Conservation (phyloP, 345 rosid genomes). For the Lumnitzera littorea region DNA sequence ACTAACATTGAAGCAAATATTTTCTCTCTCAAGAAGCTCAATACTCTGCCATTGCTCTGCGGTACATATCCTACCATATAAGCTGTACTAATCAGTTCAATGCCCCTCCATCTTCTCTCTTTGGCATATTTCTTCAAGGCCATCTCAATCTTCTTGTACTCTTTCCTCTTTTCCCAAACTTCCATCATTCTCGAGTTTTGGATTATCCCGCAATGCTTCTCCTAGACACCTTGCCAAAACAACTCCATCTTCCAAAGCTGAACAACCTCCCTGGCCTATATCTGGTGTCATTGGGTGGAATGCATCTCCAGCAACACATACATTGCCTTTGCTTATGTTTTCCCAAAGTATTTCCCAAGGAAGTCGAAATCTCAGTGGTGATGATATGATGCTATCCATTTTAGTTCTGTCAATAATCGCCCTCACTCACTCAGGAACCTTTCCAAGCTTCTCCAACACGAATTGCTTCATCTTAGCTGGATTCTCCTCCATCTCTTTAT, state of each 20-base stretch:
- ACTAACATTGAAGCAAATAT: slow-evolving; percentile 26
- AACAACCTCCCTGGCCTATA: slow-evolving; percentile 27
- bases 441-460: slow-evolving; percentile 20
- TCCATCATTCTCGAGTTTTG: neutral
- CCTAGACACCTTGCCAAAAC: slow-evolving; percentile 23
- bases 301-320: slow-evolving; percentile 56
- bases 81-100: slow-evolving; percentile 38
- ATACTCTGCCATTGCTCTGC: slow-evolving; percentile 26
- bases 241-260: slow-evolving; percentile 25
- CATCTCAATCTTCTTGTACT: slow-evolving; percentile 22
- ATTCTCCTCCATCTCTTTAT: slow-evolving; percentile 14
- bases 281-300: slow-evolving; percentile 69
- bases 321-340: slow-evolving; percentile 49
- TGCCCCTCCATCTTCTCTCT: slow-evolving; percentile 67
- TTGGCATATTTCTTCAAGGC: slow-evolving; percentile 36
- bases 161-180: slow-evolving; percentile 3
- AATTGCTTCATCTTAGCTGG: slow-evolving; percentile 29
- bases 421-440: slow-evolving; percentile 11
- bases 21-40: slow-evolving; percentile 34
- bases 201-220: slow-evolving; percentile 9
- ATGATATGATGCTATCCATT: slow-evolving; percentile 19
- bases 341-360: slow-evolving; percentile 61
- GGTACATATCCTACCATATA: slow-evolving; percentile 47
- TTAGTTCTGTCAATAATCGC: slow-evolving; percentile 30
- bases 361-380: slow-evolving; percentile 32